Evolutionary conservation across 306 rosid species (phyloP), one percentile per base, ranked within the genome.

Genomic region (Cucurbita argyrosperma): DNA sequence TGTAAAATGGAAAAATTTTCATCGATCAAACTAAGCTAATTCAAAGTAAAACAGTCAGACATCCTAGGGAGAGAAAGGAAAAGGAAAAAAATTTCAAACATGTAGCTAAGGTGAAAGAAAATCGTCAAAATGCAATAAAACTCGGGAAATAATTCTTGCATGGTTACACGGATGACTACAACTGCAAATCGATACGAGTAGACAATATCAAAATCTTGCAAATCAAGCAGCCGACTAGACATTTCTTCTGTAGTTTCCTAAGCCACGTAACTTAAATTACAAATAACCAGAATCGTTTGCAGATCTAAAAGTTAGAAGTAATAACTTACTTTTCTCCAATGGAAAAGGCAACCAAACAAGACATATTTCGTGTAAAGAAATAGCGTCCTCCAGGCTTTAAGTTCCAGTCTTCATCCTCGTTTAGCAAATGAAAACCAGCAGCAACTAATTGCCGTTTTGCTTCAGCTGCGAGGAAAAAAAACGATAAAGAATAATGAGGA

Each of bases 361-460:
- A 90, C 98, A 94, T 89, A 55, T 94, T 90, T 60, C 98, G 86
- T 21, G 97, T 90, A 78, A 94, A 94, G 80, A 90, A 89, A 82
- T 94, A 94, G 77, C 95, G 87, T 52, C 97, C 97, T 11, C 98
- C 96, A 52, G 96, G 98, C 73, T 89, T 84, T n/a, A 94, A 83
- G 73, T 89, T 79, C 98, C 98, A 94, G 62, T 90, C 92, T 40
- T 90, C 89, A 76, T 84, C 87, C 86, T 90, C 98, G 60, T 83
- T 72, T 18, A 94, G 83, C 75, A 90, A 74, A 57, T 85, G 84
- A 76, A 94, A 94, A 71, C 97, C 98, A 47, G 98, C 90, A 42
- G 81, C 94, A 77, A 89, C 52, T 37, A 94, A 78, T 43, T 90
- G 88, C 42, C 87, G 84, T 82, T 94, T 90, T 21, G 98, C 96